Conservation (phyloP, 305 asterid genomes). For the Lippia alba region DNA sequence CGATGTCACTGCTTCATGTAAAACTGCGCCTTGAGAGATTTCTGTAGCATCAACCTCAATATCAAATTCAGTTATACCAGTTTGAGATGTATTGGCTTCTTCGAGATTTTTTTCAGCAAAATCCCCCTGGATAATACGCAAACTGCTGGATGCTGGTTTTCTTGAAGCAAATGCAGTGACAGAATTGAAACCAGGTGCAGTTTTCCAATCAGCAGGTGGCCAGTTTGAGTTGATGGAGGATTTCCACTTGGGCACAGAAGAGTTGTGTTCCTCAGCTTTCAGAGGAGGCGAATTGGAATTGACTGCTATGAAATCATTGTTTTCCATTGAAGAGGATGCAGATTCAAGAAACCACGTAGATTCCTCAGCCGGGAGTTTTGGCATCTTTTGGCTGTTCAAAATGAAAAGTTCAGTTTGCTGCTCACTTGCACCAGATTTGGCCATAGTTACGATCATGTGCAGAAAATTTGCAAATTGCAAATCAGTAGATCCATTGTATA, state of each 20-base stretch:
- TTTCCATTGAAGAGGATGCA: conserved; percentile 39
- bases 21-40: conserved; percentile 30
- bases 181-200: conserved; percentile 56
- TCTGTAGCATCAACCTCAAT: conserved; percentile 39
- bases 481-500: conserved; percentile 59
- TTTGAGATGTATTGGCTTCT: conserved; percentile 31
- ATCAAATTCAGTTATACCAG: conserved; percentile 38
- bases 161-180: no score
- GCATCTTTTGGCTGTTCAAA: conserved; percentile 78
- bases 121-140: conserved; percentile 27
- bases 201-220: conserved; percentile 81
- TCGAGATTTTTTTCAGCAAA: conserved; percentile 27
- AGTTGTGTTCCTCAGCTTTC: conserved; percentile 41
- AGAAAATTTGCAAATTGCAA: conserved; percentile 89
- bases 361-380: conserved; percentile 74
- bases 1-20: conserved; percentile 37
- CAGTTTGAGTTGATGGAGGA: conserved; percentile 51
- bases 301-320: conserved; percentile 14
- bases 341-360: conserved; percentile 69
- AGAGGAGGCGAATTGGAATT: conserved; percentile 26
- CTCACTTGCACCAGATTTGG: conserved; percentile 76
- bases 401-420: conserved; percentile 84
- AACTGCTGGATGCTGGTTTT: conserved; percentile 30
- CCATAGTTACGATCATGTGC: conserved; percentile 83
- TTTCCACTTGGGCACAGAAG: conserved; percentile 37